phyloP scores from a whole-genome alignment of 106 monocot genomes.

The Apostasia shenzhenica region DNA sequence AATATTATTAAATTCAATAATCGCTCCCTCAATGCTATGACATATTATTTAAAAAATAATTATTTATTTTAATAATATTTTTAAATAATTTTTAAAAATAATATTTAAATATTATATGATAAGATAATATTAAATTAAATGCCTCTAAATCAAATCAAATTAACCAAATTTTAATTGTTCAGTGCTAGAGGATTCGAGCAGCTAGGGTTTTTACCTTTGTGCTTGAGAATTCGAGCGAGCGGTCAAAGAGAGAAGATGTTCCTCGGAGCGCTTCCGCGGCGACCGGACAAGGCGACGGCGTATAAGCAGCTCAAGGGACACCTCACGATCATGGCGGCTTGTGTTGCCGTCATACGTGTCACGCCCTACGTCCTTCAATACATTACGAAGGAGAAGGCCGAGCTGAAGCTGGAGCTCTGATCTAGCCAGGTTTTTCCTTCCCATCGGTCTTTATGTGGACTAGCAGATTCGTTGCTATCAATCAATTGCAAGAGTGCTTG shows the following conservation, averaged over 20 bases:
- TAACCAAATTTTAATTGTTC: too few relatives aligned
- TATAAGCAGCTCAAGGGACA: slow-evolving; percentile 80
- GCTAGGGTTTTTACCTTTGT: not conserved
- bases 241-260: slow-evolving; percentile 36
- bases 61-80: too few relatives aligned
- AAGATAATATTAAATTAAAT: too few relatives aligned
- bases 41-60: too few relatives aligned
- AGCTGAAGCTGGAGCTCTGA: slow-evolving; percentile 70
- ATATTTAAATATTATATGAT: too few relatives aligned
- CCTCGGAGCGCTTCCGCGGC: slow-evolving; percentile 58
- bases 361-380: slow-evolving; percentile 78
- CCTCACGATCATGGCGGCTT: slow-evolving; percentile 59
- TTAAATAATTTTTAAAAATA: too few relatives aligned
- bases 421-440: not conserved
- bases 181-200: not conserved
- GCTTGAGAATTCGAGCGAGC: not conserved
- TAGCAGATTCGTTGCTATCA: too few relatives aligned
- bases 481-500: too few relatives aligned
- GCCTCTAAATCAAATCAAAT: too few relatives aligned
- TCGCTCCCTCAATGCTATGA: too few relatives aligned
- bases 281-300: slow-evolving; percentile 89
- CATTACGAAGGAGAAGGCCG: slow-evolving; percentile 68
- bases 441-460: not conserved
- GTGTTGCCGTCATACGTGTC: slow-evolving; percentile 54
- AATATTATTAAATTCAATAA: too few relatives aligned